phyloP scores from a whole-genome alignment of 2,329 filamentous ascomycete species.

The Colletotrichum incanum region DNA sequence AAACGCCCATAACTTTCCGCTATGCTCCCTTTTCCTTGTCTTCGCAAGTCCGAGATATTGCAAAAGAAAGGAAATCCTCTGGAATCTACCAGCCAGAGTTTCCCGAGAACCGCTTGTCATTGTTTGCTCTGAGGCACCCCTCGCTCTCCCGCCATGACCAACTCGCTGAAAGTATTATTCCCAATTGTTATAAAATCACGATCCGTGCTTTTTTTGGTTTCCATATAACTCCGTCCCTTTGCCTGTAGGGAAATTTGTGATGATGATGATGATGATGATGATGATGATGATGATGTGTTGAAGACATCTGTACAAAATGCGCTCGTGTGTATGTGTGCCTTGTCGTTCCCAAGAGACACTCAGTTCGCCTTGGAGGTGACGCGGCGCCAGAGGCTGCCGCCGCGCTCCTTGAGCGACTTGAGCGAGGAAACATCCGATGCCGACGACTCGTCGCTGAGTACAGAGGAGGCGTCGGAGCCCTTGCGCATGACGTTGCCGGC shows the following conservation, averaged over 20 bases:
- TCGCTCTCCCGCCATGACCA: neutral
- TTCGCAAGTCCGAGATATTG: neutral
- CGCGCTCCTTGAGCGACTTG: slow-evolving; percentile 41
- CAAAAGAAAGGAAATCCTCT: slow-evolving; percentile 27
- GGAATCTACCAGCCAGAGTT: slow-evolving; percentile 49
- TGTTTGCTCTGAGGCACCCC: slow-evolving; percentile 54
- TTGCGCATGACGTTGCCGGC: slow-evolving; percentile 78
- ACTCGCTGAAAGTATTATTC: neutral
- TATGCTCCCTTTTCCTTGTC: slow-evolving; percentile 8
- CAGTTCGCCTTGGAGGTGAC: slow-evolving; percentile 52
- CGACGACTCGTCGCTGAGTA: slow-evolving; percentile 54
- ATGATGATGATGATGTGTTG: slow-evolving; percentile 13
- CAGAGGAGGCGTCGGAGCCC: slow-evolving; percentile 68
- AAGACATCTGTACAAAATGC: neutral
- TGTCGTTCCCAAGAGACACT: neutral
- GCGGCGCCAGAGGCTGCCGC: slow-evolving; percentile 57
- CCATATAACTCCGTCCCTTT: slow-evolving; percentile 29
- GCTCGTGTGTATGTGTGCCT: neutral
- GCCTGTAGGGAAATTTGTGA: neutral
- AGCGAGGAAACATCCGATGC: slow-evolving; percentile 35
- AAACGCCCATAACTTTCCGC: slow-evolving; percentile 49
- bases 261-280: slow-evolving; percentile 2
- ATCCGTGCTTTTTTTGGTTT: slow-evolving; percentile 26
- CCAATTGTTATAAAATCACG: neutral
- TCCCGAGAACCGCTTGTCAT: slow-evolving; percentile 27